phyloP scores from a whole-genome alignment of 805 yeast species.

The Debaryomyces castellii region DNA sequence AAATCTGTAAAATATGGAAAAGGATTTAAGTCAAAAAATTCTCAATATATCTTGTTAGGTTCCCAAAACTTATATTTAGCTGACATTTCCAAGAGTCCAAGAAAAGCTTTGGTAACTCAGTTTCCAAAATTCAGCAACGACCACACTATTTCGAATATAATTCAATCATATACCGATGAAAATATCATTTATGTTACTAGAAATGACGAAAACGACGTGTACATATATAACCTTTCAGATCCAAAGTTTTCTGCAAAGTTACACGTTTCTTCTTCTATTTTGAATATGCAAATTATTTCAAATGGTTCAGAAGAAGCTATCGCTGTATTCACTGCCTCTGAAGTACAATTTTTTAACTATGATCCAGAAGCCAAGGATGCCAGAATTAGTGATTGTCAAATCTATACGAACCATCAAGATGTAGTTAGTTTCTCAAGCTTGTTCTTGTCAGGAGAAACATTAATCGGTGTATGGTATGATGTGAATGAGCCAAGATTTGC shows the following conservation, averaged over 20 bases:
- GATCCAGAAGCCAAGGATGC: too few relatives aligned
- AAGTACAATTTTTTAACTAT: constrained; percentile 27
- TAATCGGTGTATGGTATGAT: constrained; percentile 42
- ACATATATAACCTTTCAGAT: constrained; percentile 29
- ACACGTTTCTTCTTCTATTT: constrained; percentile 30
- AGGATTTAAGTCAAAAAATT: constrained; percentile 10
- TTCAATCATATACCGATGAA: constrained; percentile 27
- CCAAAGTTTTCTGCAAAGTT: constrained; percentile 27
- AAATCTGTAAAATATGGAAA: constrained; percentile 13
- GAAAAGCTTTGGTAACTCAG: constrained; percentile 27
- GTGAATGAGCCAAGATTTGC: constrained; percentile 27
- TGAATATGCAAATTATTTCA: constrained; percentile 22
- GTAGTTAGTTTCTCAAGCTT: constrained; percentile 18
- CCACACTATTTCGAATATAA: constrained; percentile 31
- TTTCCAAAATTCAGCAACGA: constrained; percentile 29
- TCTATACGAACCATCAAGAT: constrained; percentile 15
- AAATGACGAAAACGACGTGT: constrained; percentile 26
- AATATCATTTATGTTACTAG: constrained; percentile 36
- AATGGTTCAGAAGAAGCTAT: constrained; percentile 18
- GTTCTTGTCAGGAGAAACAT: constrained; percentile 29
- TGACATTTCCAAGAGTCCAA: constrained; percentile 20
- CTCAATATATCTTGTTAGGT: constrained; percentile 18
- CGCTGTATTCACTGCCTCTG: constrained; percentile 28
- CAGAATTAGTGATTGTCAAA: constrained; percentile 9
- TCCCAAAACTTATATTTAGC: constrained; percentile 29